Percentiles rank a stretch among this genome's conserved stretches.
phyloP scores from a whole-genome alignment of 306 rosid species.

The Nissolia schottii region DNA sequence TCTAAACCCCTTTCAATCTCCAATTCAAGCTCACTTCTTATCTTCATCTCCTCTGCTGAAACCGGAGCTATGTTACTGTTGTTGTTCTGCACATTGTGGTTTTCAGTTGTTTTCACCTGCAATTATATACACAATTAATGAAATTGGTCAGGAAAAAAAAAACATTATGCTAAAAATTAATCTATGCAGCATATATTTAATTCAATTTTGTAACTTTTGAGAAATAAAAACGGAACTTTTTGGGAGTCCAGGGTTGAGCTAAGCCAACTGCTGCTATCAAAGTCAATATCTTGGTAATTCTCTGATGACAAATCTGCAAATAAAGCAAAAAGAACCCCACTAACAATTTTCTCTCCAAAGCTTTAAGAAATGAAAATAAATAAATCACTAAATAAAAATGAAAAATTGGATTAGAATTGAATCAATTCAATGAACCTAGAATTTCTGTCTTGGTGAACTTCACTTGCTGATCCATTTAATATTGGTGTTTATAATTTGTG shows the following conservation, averaged over 20 bases:
- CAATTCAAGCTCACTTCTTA: conserved; percentile 52
- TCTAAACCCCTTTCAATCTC: conserved; percentile 67
- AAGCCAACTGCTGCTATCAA: conserved; percentile 20
- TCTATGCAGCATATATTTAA: not conserved
- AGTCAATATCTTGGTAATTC: not conserved
- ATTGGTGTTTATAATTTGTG: conserved; percentile 15
- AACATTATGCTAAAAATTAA: not conserved
- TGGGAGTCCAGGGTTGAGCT: conserved; percentile 20
- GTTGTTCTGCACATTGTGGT: not conserved
- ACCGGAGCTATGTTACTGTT: not conserved
- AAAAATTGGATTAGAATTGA: not conserved
- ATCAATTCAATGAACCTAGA: conserved; percentile 18
- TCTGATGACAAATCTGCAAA: conserved; percentile 36
- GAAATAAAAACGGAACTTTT: conserved; percentile 18
- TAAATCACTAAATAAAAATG: not conserved
- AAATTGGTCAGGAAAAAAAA: not conserved
- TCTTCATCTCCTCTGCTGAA: conserved; percentile 53
- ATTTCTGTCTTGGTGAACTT: conserved; percentile 20
- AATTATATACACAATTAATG: not conserved
- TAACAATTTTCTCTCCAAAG: not conserved
- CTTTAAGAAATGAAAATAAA: too few species aligned
- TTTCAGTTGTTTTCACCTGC: conserved; percentile 7
- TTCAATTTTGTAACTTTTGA: not conserved
- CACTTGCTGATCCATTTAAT: conserved; percentile 42
- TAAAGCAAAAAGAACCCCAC: not conserved